phyloP scores from a whole-genome alignment of 352 stramenopile species.

The Phytopythium vexans region DNA sequence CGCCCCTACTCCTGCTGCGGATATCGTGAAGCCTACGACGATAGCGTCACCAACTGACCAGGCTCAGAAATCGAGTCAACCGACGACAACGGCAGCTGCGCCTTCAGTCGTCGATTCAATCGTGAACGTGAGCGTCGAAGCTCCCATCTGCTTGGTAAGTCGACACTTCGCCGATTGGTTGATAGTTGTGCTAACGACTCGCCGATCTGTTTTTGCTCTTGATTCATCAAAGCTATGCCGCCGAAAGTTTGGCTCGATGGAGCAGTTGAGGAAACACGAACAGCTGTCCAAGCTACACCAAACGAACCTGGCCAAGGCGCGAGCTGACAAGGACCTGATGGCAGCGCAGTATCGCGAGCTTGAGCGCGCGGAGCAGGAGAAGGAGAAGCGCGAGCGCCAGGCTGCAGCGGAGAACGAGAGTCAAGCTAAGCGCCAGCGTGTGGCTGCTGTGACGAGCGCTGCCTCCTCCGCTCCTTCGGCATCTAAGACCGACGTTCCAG shows the following conservation, averaged over 20 bases:
- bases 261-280: conserved; percentile 77
- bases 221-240: conserved; percentile 55
- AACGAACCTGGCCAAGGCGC: conserved; percentile 74
- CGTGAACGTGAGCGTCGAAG: conserved; percentile 47
- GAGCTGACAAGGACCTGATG: conserved; percentile 64
- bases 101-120: conserved; percentile 31
- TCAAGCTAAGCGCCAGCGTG: conserved; percentile 3
- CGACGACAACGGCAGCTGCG: neutral
- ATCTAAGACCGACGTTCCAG: conserved; percentile 6
- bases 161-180: neutral
- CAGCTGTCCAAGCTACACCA: conserved; percentile 70
- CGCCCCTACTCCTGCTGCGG: neutral
- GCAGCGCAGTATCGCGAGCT: conserved; percentile 56
- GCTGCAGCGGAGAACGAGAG: conserved; percentile 7
- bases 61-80: neutral
- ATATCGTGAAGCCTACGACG: neutral
- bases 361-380: conserved; percentile 29
- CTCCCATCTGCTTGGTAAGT: conserved; percentile 78
- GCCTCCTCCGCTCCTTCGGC: neutral
- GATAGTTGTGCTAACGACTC: neutral
- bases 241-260: conserved; percentile 74
- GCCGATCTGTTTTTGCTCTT: conserved; percentile 1
- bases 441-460: neutral
- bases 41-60: neutral
- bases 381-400: conserved; percentile 5